A percentile compares a stretch with the other conserved stretches of the same genome.
Evolutionary conservation across 1,139 yeast genomes (phyloP).

Genomic region (Saccharomyces hybrid): DNA sequence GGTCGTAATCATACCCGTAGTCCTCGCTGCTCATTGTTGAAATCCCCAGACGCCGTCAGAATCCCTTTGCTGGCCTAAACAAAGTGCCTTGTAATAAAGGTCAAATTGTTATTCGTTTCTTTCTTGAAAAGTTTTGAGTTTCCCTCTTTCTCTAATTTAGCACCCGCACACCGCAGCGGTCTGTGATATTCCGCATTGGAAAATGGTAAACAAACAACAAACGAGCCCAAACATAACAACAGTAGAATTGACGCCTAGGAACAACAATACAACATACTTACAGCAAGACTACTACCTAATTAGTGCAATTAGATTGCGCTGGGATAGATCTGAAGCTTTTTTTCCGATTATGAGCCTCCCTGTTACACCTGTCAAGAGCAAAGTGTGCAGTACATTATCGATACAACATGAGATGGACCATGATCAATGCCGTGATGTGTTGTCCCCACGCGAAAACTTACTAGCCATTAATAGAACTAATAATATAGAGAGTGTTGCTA

Average conservation of each 20-base stretch:
- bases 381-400: background rate
- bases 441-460: background rate
- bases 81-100: background rate
- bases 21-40: conserved; percentile 45
- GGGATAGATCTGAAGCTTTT: background rate
- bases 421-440: background rate
- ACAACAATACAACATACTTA: background rate
- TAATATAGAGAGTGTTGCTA: background rate
- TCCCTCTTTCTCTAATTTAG: background rate
- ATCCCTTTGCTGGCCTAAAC: background rate
- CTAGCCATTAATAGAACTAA: background rate
- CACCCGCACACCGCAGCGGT: background rate
- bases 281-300: background rate
- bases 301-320: background rate
- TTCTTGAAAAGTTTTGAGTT: background rate
- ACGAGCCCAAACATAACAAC: background rate
- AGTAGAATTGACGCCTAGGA: background rate
- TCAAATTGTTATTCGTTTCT: background rate
- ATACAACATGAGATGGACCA: background rate
- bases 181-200: background rate
- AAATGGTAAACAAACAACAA: background rate
- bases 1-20: conserved; percentile 90
- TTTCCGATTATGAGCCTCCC: background rate
- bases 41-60: background rate
- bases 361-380: background rate